Evolutionary conservation across 148 eudicot species (phyloP).

Genomic region (Camellia sinensis): DNA sequence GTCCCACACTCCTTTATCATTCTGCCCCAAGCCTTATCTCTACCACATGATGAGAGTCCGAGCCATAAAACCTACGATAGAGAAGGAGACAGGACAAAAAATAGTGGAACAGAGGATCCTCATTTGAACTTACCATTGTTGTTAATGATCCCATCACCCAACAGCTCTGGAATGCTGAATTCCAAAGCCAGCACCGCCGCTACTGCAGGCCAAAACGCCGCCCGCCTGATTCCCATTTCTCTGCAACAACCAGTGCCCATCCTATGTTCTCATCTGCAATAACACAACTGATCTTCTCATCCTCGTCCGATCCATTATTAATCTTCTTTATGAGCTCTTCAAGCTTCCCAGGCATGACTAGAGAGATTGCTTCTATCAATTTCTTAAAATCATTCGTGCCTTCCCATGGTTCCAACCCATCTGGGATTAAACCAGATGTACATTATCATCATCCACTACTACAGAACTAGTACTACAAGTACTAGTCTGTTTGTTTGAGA

Average conservation of each 20-base stretch:
- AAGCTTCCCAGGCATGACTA: slow-evolving; percentile 16
- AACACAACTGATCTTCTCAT: slow-evolving; percentile 12
- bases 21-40: too few species aligned
- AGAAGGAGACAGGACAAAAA: too few species aligned
- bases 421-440: slow-evolving; percentile 19
- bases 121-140: not conserved
- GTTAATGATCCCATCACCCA: slow-evolving; percentile 16
- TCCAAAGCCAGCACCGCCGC: not conserved
- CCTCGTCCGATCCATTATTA: not conserved
- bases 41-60: too few species aligned
- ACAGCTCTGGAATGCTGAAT: slow-evolving; percentile 4
- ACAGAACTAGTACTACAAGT: too few species aligned
- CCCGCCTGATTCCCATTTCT: slow-evolving; percentile 13
- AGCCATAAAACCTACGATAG: too few species aligned
- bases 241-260: slow-evolving; percentile 19
- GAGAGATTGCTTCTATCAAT: slow-evolving; percentile 8
- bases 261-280: slow-evolving; percentile 12
- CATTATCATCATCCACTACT: not conserved
- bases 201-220: slow-evolving; percentile 16
- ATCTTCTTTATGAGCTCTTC: too few species aligned
- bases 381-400: slow-evolving; percentile 14
- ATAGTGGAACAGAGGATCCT: too few species aligned
- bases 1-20: too few species aligned
- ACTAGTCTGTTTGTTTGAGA: not conserved
- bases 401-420: slow-evolving; percentile 22